Percentiles rank a stretch among this genome's conserved stretches.
Evolutionary conservation across 2,329 filamentous ascomycete species (phyloP).

Genomic region (Akanthomyces dipterigenus): DNA sequence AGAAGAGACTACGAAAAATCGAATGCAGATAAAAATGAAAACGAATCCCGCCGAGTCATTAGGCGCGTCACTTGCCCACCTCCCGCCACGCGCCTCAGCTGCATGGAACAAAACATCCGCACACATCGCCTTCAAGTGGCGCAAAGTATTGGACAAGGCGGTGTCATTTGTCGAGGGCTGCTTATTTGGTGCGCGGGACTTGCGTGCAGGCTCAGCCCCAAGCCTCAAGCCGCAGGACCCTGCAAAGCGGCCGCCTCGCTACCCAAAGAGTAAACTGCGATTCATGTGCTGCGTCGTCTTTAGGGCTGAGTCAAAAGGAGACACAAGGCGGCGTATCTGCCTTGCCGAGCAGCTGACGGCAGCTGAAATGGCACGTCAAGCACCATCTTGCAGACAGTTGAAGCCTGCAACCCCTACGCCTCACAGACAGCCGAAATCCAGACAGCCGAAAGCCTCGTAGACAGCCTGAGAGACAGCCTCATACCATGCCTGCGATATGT

Average conservation of each 20-base stretch:
- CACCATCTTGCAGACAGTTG: too few species aligned
- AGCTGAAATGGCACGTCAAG: neutral
- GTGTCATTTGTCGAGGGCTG: neutral
- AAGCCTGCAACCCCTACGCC: too few species aligned
- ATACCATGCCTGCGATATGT: neutral
- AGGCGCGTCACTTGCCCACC: too few species aligned
- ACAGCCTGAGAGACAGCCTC: neutral
- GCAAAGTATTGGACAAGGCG: too few species aligned
- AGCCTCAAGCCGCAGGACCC: neutral
- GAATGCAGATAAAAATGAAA: too few species aligned
- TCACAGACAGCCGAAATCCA: too few species aligned
- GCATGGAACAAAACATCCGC: too few species aligned
- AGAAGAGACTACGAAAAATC: too few species aligned
- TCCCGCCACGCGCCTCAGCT: too few species aligned
- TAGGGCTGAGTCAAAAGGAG: too few species aligned
- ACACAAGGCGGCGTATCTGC: neutral
- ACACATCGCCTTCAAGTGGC: too few species aligned
- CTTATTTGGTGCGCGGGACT: neutral
- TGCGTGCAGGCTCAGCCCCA: neutral
- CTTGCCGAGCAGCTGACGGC: neutral
- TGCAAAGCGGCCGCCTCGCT: neutral
- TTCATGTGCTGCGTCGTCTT: neutral
- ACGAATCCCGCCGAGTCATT: too few species aligned
- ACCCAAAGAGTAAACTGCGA: neutral
- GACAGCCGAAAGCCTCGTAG: neutral